phyloP scores from a whole-genome alignment of 73 alveolate genomes.

The Strombidium stylifer region DNA sequence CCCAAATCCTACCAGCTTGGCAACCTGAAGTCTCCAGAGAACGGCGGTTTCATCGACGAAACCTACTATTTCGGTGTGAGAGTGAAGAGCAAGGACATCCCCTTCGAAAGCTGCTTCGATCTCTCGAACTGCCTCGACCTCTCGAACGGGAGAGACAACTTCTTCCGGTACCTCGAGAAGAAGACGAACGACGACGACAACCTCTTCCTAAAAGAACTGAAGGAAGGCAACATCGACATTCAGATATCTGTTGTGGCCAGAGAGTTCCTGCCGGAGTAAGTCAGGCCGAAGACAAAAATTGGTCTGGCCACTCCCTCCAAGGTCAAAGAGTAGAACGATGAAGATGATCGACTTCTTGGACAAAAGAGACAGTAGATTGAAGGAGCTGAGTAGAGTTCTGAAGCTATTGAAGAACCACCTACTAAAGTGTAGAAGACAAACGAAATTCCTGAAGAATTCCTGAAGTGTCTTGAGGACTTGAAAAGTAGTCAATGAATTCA shows the following conservation, averaged over 20 bases:
- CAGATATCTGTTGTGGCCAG: conserved; percentile 6
- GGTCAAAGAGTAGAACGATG: too few species aligned
- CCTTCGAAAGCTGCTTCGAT: conserved; percentile 8
- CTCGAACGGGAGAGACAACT: not conserved
- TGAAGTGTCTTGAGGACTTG: too few species aligned
- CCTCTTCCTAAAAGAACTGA: not conserved
- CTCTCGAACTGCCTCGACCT: conserved; percentile 7
- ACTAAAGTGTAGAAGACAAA: too few species aligned
- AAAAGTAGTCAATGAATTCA: too few species aligned
- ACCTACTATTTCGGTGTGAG: conserved; percentile 22
- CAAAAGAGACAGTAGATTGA: too few species aligned
- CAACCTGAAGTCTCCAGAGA: not conserved
- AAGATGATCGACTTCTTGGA: too few species aligned
- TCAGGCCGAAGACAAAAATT: conserved; percentile 21
- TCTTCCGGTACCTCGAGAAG: conserved; percentile 1
- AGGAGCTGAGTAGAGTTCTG: too few species aligned
- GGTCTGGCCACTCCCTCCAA: too few species aligned
- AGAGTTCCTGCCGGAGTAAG: conserved; percentile 27
- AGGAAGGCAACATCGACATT: not conserved
- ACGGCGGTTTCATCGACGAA: not conserved
- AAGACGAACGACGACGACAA: not conserved
- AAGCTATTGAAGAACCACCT: too few species aligned
- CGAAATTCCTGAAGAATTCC: too few species aligned
- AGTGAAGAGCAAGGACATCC: conserved; percentile 24
- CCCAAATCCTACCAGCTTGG: conserved; percentile 15